Conservation (phyloP, 495 filamentous ascomycete genomes). For the Choiromyces venosus region DNA sequence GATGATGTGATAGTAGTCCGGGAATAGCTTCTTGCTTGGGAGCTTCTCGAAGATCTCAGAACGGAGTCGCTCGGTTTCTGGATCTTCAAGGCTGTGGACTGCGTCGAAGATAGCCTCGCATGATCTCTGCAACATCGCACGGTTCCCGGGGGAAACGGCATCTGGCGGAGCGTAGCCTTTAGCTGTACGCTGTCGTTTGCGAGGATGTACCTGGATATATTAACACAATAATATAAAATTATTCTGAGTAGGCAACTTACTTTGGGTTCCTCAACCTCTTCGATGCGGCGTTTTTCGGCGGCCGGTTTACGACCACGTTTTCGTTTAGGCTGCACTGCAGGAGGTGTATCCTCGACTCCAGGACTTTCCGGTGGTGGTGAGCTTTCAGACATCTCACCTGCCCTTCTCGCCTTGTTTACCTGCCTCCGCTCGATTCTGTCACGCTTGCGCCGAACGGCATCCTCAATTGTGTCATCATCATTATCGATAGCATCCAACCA, state of each 20-base stretch:
- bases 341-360: slow-evolving; percentile 37
- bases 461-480: slow-evolving; percentile 89
- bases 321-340: slow-evolving; percentile 45
- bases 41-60: slow-evolving; percentile 93
- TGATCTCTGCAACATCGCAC: slow-evolving; percentile 64
- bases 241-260: not conserved
- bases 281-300: slow-evolving; percentile 59
- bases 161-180: slow-evolving; percentile 41
- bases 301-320: slow-evolving; percentile 75
- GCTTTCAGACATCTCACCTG: slow-evolving; percentile 30
- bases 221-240: slow-evolving; percentile 9
- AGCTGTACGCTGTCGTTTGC: slow-evolving; percentile 36
- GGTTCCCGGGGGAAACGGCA: slow-evolving; percentile 49
- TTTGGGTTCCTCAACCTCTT: slow-evolving; percentile 36
- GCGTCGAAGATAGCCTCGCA: slow-evolving; percentile 68
- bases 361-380: slow-evolving; percentile 35
- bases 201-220: slow-evolving; percentile 1
- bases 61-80: slow-evolving; percentile 59
- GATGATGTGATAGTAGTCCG: slow-evolving; percentile 92
- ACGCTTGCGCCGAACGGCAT: slow-evolving; percentile 80
- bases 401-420: slow-evolving; percentile 49
- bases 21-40: slow-evolving; percentile 77
- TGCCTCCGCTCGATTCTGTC: slow-evolving; percentile 78
- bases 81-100: slow-evolving; percentile 67
- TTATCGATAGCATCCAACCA: slow-evolving; percentile 90